Evolutionary conservation across 2,329 filamentous ascomycete species (phyloP).

Genomic region (Fusarium piperis): DNA sequence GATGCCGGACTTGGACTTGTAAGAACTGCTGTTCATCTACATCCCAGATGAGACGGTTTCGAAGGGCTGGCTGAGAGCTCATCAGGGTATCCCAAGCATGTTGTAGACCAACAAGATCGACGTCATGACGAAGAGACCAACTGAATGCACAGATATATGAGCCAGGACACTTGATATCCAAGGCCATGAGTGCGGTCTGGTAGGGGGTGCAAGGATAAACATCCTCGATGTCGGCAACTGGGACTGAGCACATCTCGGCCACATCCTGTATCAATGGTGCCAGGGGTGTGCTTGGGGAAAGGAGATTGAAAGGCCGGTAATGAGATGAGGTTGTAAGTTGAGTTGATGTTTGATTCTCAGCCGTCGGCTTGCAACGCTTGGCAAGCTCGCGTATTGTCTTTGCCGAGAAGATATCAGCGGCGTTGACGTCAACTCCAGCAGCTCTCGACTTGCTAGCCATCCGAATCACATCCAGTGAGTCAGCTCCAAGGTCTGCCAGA

Average conservation of each 20-base stretch:
- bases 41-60: not conserved
- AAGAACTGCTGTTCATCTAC: not conserved
- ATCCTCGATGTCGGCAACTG: not conserved
- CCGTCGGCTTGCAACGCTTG: not conserved
- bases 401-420: not conserved
- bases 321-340: not conserved
- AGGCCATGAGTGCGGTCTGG: not conserved
- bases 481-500: not conserved
- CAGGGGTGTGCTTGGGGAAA: not conserved
- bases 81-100: not conserved
- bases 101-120: not conserved
- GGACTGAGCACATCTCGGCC: not conserved
- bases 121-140: not conserved
- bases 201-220: not conserved
- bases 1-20: not conserved
- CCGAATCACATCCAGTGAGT: not conserved
- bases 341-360: not conserved
- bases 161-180: not conserved
- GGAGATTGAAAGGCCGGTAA: not conserved
- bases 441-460: not conserved
- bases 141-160: not conserved
- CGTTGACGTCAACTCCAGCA: not conserved
- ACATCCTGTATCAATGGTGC: not conserved
- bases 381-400: not conserved
- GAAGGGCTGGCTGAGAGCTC: not conserved